Evolutionary conservation across 2,329 filamentous ascomycete genomes (phyloP), one percentile per base, ranked within the genome.

Genomic region (Endocalyx cinctus): DNA sequence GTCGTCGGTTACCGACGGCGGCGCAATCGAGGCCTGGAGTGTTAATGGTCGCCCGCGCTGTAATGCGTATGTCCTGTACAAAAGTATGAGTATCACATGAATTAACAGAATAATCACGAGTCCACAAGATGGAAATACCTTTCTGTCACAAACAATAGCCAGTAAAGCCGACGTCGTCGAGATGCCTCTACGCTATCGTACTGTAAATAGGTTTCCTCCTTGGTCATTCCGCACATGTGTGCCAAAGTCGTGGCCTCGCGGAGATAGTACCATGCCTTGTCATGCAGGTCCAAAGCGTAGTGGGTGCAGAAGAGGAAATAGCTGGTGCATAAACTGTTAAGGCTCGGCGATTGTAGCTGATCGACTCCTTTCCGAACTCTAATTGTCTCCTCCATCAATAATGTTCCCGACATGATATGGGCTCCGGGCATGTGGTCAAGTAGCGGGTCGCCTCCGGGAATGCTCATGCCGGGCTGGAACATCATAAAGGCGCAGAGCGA

Each of bases 201-300:
- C 34, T 74, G 69, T 27, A 69, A 46, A 51, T 86, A 87, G 7
- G 70, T 64, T 15, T 77, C 72, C 48, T 82, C 79, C 54, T 76
- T 76, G 49, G 72, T 67, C 73, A 82, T 74, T 33, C 69, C 69
- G 17, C 67, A 58, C 47, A 82, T 72, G 47, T 78, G 70, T 17
- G 74, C 69, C 57, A 90, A 67, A 5, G 84, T 88, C 2, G 79
- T 82, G 5, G 83, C 82, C 58, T 92, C 85, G 17, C 84, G 78
- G 8, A 90, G 65, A 54, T 87, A 79, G 52, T 80, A 88, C 84
- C 85, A 90, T 2, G 84, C 84, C 55, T 80, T 79, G 42, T 84
- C 79, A 54, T 88, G 82, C 54, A 80, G 69, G 42, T 87, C 82
- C 29, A 86, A 63, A 23, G 77, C 81, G 40, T 83, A 82, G 54